phyloP scores from a whole-genome alignment of 2,329 filamentous ascomycete genomes.

The Mariannaea elegans region DNA sequence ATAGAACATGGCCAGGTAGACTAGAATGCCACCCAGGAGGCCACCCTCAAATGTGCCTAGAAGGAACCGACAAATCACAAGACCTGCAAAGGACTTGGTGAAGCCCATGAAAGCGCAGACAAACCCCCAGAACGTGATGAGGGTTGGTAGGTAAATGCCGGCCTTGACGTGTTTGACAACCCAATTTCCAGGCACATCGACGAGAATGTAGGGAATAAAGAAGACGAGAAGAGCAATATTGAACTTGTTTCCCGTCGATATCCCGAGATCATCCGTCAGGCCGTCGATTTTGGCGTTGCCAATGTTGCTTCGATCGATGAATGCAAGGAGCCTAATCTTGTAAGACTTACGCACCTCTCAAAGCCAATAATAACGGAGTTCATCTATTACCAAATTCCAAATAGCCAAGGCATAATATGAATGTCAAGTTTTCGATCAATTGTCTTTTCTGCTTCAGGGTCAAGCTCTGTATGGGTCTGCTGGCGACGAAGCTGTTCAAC shows the following conservation, averaged over 20 bases:
- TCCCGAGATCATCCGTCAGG: neutral
- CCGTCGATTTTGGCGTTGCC: constrained; percentile 15
- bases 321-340: neutral
- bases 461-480: neutral
- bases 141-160: neutral
- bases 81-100: constrained; percentile 2
- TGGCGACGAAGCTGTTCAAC: neutral
- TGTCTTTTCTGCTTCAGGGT: neutral
- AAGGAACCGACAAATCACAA: neutral
- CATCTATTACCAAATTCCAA: neutral
- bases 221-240: constrained; percentile 10
- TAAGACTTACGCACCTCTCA: neutral
- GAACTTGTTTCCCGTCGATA: neutral
- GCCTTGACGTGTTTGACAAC: constrained; percentile 1
- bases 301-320: constrained; percentile 18
- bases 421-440: constrained; percentile 6
- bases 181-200: constrained; percentile 6
- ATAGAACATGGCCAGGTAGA: constrained; percentile 10
- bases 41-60: constrained; percentile 16
- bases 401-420: constrained; percentile 10
- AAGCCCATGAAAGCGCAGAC: constrained; percentile 14
- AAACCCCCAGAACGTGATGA: constrained; percentile 8
- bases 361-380: neutral
- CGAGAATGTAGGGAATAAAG: constrained; percentile 14
- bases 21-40: constrained; percentile 1